Percentiles rank a stretch among this genome's conserved stretches.
Evolutionary conservation across 164 flowering plant genomes (phyloP).

Genomic region (Magnolia kwangsiensis): DNA sequence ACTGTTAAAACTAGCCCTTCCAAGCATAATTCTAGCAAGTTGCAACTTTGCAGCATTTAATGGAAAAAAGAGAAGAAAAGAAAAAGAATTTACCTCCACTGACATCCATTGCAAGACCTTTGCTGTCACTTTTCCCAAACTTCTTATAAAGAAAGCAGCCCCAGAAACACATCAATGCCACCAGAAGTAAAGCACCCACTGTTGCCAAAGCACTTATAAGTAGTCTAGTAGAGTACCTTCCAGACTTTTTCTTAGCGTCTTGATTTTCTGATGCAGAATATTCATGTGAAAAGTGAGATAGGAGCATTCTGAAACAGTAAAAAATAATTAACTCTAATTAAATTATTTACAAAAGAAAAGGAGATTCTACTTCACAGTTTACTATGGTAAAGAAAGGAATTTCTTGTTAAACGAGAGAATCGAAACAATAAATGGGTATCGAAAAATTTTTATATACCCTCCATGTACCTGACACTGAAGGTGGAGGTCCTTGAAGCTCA

Average conservation of each 20-base stretch:
- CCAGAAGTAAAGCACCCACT: slow-evolving; percentile 88
- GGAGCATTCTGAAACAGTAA: not conserved
- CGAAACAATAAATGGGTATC: too few relatives aligned
- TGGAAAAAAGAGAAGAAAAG: not conserved
- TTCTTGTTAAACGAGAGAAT: too few relatives aligned
- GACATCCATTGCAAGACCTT: slow-evolving; percentile 75
- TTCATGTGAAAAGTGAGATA: not conserved
- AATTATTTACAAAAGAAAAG: not conserved
- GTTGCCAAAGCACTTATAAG: slow-evolving; percentile 92
- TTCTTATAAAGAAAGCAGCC: slow-evolving; percentile 93
- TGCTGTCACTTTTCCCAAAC: slow-evolving; percentile 68
- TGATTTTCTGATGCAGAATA: slow-evolving; percentile 18
- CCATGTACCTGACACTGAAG: slow-evolving; percentile 35
- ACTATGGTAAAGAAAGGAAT: not conserved
- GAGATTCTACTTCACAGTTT: not conserved
- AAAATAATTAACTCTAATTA: not conserved
- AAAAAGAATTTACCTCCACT: slow-evolving; percentile 58
- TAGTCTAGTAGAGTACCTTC: slow-evolving; percentile 59
- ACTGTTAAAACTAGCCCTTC: not conserved
- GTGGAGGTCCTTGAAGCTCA: slow-evolving; percentile 35
- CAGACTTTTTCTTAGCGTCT: slow-evolving; percentile 42
- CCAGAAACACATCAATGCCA: slow-evolving; percentile 98
- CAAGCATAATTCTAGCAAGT: not conserved
- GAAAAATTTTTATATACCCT: too few relatives aligned
- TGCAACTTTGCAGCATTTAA: too few relatives aligned